Percentiles rank a stretch among this genome's conserved stretches.
Conservation (phyloP, 495 filamentous ascomycete species). For the Trichocladium uniseriatum region DNA sequence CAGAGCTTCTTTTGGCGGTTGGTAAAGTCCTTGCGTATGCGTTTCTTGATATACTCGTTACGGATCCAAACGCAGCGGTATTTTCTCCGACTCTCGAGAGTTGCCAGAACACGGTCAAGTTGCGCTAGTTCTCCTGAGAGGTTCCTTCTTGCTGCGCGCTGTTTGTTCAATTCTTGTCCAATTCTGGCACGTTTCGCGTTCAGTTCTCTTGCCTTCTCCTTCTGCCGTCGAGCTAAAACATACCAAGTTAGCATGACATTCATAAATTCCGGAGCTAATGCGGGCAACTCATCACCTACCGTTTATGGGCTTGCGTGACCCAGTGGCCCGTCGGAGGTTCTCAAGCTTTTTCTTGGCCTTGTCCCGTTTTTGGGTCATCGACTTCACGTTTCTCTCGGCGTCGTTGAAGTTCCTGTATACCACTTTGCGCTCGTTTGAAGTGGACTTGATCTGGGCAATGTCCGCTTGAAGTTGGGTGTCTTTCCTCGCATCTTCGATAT, state of each 20-base stretch:
- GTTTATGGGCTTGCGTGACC: background rate
- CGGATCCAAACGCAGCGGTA: slow-evolving; percentile 5
- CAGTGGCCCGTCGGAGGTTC: background rate
- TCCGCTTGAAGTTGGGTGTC: background rate
- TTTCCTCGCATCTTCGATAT: background rate
- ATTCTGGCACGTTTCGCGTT: background rate
- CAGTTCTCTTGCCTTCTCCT: background rate
- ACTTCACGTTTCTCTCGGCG: background rate
- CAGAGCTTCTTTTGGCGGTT: slow-evolving; percentile 1
- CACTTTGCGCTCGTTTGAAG: background rate
- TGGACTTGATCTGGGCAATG: background rate
- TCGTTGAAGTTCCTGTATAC: background rate
- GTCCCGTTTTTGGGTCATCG: background rate
- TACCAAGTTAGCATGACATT: too few relatives aligned
- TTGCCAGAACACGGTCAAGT: background rate
- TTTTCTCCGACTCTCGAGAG: slow-evolving; percentile 1
- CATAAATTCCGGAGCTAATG: too few relatives aligned
- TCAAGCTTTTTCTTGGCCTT: background rate
- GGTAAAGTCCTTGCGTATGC: slow-evolving; percentile 1
- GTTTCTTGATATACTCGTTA: slow-evolving; percentile 6
- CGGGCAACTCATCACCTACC: too few relatives aligned
- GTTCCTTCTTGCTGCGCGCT: background rate
- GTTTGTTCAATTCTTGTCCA: background rate
- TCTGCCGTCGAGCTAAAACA: too few relatives aligned
- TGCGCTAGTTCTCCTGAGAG: background rate